A percentile compares a stretch with the other conserved stretches of the same genome.
Evolutionary conservation across 768 basidiomycete species (phyloP).

Genomic region (Rubroboletus pulcherrimus): DNA sequence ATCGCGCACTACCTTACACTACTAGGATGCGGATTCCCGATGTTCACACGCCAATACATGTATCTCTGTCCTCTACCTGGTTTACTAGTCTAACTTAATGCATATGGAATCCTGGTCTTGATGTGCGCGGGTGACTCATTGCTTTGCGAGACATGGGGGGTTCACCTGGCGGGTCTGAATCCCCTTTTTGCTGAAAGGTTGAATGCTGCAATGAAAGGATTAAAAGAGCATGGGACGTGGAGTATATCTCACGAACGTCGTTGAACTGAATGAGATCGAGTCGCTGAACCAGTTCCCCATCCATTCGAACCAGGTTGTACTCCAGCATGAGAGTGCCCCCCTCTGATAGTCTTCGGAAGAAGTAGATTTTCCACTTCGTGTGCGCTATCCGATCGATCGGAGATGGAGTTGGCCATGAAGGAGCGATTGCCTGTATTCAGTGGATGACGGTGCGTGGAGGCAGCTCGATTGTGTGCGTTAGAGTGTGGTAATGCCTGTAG

Average conservation of each 20-base stretch:
- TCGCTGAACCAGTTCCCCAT: conserved; percentile 33
- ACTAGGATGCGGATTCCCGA: conserved; percentile 1
- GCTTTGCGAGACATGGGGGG: background rate
- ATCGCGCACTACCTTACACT: conserved; percentile 14
- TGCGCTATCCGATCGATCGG: conserved; percentile 62
- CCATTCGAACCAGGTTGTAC: conserved; percentile 29
- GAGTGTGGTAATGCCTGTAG: conserved; percentile 27
- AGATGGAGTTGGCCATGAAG: conserved; percentile 43
- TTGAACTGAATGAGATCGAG: conserved; percentile 20
- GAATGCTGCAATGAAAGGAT: conserved; percentile 36
- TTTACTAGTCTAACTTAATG: conserved; percentile 19
- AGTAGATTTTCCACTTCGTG: conserved; percentile 73
- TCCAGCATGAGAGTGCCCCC: conserved; percentile 10
- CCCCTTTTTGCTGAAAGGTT: conserved; percentile 40
- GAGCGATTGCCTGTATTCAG: conserved; percentile 36
- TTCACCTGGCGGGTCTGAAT: conserved; percentile 44
- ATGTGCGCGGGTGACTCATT: background rate
- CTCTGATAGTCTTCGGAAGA: conserved; percentile 27
- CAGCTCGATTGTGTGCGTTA: conserved; percentile 17
- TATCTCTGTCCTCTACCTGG: conserved; percentile 18
- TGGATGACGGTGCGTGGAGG: conserved; percentile 42
- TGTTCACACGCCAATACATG: conserved; percentile 15
- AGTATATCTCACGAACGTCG: conserved; percentile 20
- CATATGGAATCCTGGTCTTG: background rate
- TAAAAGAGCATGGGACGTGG: background rate